Evolutionary conservation across 2,329 filamentous ascomycete species (phyloP).

Genomic region (Fusarium coffeatum): DNA sequence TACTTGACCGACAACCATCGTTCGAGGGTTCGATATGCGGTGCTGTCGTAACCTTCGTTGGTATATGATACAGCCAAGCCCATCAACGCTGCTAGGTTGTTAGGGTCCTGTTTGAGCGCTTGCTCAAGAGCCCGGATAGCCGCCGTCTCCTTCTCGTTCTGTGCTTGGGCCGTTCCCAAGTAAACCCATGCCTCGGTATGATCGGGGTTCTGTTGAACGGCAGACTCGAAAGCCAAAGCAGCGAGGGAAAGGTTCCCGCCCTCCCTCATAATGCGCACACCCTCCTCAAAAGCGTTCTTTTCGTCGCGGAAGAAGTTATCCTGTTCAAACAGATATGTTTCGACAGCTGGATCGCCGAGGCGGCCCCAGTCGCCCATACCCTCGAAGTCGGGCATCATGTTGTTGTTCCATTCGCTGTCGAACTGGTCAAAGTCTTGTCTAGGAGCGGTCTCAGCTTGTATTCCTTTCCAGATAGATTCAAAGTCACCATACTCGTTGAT

Average conservation of each 20-base stretch:
- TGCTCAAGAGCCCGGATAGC: conserved; percentile 94
- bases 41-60: conserved; percentile 98
- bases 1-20: conserved; percentile 98
- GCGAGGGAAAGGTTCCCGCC: conserved; percentile 95
- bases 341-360: conserved; percentile 80
- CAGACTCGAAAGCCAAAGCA: conserved; percentile 94
- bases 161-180: conserved; percentile 90
- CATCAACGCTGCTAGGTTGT: conserved; percentile 91
- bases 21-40: conserved; percentile 94
- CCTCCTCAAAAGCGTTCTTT: conserved; percentile 89
- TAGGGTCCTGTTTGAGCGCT: conserved; percentile 86
- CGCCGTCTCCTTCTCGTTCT: conserved; percentile 98
- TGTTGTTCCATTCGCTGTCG: conserved; percentile 82
- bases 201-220: conserved; percentile 86
- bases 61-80: conserved; percentile 96
- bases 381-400: conserved; percentile 68
- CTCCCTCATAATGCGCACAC: conserved; percentile 90
- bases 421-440: conserved; percentile 75
- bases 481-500: conserved; percentile 85
- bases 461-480: conserved; percentile 88
- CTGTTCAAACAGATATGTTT: conserved; percentile 94
- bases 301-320: conserved; percentile 89
- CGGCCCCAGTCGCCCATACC: conserved; percentile 71
- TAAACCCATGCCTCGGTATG: conserved; percentile 95
- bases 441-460: conserved; percentile 79